phyloP scores from a whole-genome alignment of 306 rosid species.

The Coriaria nepalensis region DNA sequence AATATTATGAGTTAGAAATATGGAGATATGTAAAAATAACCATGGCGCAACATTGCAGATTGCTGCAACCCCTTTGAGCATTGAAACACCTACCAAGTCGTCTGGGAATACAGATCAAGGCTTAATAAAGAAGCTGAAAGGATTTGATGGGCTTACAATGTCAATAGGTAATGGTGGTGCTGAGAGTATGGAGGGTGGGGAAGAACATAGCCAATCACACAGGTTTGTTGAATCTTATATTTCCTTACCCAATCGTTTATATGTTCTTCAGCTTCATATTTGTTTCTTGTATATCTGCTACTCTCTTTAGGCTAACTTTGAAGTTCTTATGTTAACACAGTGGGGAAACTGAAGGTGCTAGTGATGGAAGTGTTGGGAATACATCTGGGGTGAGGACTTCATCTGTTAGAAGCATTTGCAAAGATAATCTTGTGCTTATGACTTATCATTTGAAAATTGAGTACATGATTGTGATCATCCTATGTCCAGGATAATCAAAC shows the following conservation, averaged over 20 bases:
- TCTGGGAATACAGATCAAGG: slow-evolving; percentile 69
- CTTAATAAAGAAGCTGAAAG: slow-evolving; percentile 61
- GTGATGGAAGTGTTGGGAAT: slow-evolving; percentile 77
- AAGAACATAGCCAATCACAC: slow-evolving; percentile 44
- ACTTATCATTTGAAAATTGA: slow-evolving; percentile 8
- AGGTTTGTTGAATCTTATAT: slow-evolving; percentile 41
- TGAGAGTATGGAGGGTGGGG: slow-evolving; percentile 49
- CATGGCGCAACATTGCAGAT: slow-evolving; percentile 27
- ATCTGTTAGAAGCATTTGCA: slow-evolving; percentile 1
- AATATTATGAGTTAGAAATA: no score
- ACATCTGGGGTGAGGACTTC: slow-evolving; percentile 53
- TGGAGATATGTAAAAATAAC: no score
- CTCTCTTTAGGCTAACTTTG: slow-evolving; percentile 14
- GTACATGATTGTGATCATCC: slow-evolving; percentile 11
- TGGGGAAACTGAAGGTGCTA: slow-evolving; percentile 60
- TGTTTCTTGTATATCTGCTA: neutral
- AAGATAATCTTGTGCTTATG: slow-evolving; percentile 5
- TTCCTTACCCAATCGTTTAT: neutral
- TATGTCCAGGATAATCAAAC: slow-evolving; percentile 57
- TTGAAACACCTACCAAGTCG: slow-evolving; percentile 61
- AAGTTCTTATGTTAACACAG: slow-evolving; percentile 32
- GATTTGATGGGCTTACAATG: slow-evolving; percentile 90
- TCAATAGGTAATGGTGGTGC: slow-evolving; percentile 68
- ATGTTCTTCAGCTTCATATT: slow-evolving; percentile 1
- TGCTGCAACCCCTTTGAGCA: slow-evolving; percentile 37